Conservation (phyloP, 2,329 filamentous ascomycete species). For the Trichophyton equinum region DNA sequence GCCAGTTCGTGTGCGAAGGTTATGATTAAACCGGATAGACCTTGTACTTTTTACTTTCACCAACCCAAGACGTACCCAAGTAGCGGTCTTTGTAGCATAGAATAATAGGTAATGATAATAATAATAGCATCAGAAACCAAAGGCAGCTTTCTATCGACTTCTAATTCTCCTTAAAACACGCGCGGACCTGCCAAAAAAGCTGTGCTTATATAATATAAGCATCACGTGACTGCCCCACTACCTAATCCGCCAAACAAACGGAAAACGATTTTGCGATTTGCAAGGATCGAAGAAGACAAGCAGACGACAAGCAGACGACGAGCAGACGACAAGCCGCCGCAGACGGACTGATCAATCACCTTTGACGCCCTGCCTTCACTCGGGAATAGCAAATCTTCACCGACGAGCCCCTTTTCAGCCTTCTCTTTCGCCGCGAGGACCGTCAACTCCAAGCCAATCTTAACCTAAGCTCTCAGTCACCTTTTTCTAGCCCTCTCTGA, state of each 20-base stretch:
- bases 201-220: not conserved
- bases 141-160: not conserved
- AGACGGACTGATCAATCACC: not conserved
- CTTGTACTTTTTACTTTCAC: no score
- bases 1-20: no score
- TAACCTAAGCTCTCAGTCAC: not conserved
- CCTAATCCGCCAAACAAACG: not conserved
- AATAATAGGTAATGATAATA: no score
- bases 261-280: conserved; percentile 4
- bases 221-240: conserved; percentile 4
- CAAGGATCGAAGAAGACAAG: not conserved
- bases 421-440: not conserved
- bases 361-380: not conserved
- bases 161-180: not conserved
- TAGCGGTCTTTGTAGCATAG: no score
- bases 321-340: not conserved
- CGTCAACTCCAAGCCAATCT: not conserved
- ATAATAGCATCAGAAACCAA: not conserved
- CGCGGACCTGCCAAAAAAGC: not conserved
- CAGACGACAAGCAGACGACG: not conserved
- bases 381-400: not conserved
- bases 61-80: no score
- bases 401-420: not conserved
- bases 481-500: not conserved
- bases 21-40: no score